These are phyloP conservation scores for Cutaneotrichosporon sp. DNA, from an alignment of 1,284 basidiomycete genomes.

Conservation along the genomic window DNA sequence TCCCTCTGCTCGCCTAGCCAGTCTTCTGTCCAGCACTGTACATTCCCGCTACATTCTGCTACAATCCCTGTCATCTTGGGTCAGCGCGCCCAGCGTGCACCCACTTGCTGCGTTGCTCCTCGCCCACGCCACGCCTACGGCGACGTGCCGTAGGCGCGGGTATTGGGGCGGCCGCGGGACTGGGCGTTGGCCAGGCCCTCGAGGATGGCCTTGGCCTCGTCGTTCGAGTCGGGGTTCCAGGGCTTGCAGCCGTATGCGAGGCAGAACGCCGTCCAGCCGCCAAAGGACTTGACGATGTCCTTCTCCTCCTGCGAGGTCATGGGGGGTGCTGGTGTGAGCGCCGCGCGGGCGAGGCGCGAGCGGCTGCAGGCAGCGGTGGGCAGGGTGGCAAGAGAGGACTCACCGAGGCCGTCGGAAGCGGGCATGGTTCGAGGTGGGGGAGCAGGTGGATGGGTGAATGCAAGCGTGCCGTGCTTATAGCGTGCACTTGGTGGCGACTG, in stretches of 20 bases:
- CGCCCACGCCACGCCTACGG: not conserved
- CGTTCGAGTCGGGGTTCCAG: slow-evolving; percentile 23
- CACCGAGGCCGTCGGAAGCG: not conserved
- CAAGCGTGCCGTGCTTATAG: not conserved
- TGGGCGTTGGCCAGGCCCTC: slow-evolving; percentile 6
- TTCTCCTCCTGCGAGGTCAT: slow-evolving; percentile 8
- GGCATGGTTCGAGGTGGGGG: not conserved
- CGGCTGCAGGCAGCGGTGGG: not conserved
- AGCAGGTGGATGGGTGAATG: not conserved
- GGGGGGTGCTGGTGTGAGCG: slow-evolving; percentile 14
- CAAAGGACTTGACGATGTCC: slow-evolving; percentile 25
- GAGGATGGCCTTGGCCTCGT: slow-evolving; percentile 19
- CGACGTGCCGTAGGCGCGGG: not conserved
- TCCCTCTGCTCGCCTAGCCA: too few relatives aligned
- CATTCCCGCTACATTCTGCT: too few relatives aligned
- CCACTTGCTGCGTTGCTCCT: too few relatives aligned
- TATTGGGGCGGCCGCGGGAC: not conserved
- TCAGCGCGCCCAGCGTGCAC: too few relatives aligned
- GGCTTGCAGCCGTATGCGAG: slow-evolving; percentile 28
- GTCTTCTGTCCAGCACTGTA: too few relatives aligned
- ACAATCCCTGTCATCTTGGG: too few relatives aligned
- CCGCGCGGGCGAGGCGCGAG: not conserved
- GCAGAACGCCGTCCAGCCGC: slow-evolving; percentile 31
- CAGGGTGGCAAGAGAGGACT: not conserved
- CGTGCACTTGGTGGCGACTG: not conserved